Percentiles rank a stretch among this genome's conserved stretches.
Evolutionary conservation across 1,284 basidiomycete genomes (phyloP).

Genomic region (Malassezia pachydermatis): DNA sequence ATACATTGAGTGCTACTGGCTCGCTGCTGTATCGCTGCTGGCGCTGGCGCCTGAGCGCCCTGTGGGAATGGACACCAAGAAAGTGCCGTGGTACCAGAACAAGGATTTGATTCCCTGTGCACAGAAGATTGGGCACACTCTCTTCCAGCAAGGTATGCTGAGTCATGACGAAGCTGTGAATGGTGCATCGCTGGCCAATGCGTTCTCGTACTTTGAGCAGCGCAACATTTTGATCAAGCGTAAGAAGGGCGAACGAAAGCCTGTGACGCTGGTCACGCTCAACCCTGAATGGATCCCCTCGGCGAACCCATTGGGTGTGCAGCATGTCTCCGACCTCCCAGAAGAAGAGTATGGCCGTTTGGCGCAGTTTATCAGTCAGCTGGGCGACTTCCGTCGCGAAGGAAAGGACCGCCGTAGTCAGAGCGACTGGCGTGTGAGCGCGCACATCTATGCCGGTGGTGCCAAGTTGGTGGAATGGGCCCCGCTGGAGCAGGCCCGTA

Average conservation of each 20-base stretch:
- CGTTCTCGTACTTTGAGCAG: conserved; percentile 35
- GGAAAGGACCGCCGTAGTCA: conserved; percentile 44
- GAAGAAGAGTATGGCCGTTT: conserved; percentile 21
- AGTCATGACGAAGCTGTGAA: conserved; percentile 47
- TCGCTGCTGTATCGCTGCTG: conserved; percentile 47
- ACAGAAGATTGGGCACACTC: conserved; percentile 48
- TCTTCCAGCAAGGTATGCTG: conserved; percentile 47
- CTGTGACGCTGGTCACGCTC: conserved; percentile 44
- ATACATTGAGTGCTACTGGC: conserved; percentile 47
- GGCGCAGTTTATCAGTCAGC: conserved; percentile 38
- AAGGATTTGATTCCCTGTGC: conserved; percentile 46
- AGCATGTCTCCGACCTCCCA: not conserved
- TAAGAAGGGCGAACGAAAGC: conserved; percentile 38
- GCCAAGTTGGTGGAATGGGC: not conserved
- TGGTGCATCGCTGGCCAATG: conserved; percentile 33
- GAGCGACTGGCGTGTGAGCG: conserved; percentile 18
- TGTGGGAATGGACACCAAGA: no score
- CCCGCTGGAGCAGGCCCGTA: not conserved
- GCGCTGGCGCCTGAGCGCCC: conserved; percentile 42
- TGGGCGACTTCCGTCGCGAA: conserved; percentile 46
- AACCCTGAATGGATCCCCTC: conserved; percentile 40
- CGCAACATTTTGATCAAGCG: conserved; percentile 31
- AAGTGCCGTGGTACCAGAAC: conserved; percentile 46
- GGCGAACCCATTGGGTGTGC: no score
- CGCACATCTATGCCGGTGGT: conserved; percentile 1